Base-by-base conservation (phyloP, 805 yeast species). In the Ogataea methanolica region DNA sequence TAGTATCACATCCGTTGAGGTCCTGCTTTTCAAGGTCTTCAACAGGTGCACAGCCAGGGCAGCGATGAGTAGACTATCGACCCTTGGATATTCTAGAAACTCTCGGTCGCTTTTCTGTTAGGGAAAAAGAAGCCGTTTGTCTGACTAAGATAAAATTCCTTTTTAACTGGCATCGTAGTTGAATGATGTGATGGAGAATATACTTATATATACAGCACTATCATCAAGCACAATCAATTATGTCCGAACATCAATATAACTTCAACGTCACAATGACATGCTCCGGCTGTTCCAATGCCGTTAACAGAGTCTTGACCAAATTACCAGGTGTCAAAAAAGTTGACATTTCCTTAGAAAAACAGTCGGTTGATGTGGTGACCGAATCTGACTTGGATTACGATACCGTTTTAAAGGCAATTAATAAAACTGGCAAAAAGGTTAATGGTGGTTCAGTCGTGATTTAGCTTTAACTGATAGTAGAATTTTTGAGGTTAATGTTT, bases 401-500 rank as follows among this genome's bases (percentile, higher is more conserved):
- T 43, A 78, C 84, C 3, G 91, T 94, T n/a, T 73, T 83, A 46
- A 82, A 76, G 45, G 82, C 89, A 47, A 92, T 92, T 54, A 72
- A 83, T 52, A 92, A 92, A 74, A 90, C 98, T 1, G 98, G 98
- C 35, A 92, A 92, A 73, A 81, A 81, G 58, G 85, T 92, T 49
- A 72, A 76, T 41, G 73, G 75, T 31, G 96, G 96, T 12, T 75
- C 75, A 58, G 70, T 75, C 39, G 60, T 84, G 45, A 71, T 66
- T 41, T 76, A 66, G 48, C 11, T 26, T 9, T 31, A 38, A 33
- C 17, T 17, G 19, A 36, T 9, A n/a, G 19, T 34, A 41, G 21
- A 29, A 14, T 5, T 36, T 16, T 35, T 35, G 15, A 33, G 31
- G 36, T n/a, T 35, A 7, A 12, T 15, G 36, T 35, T 35, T 35